A percentile compares a stretch with the other conserved stretches of the same genome.
phyloP scores from a whole-genome alignment of 78 protist genomes.

The Pelomyxa schiedti region DNA sequence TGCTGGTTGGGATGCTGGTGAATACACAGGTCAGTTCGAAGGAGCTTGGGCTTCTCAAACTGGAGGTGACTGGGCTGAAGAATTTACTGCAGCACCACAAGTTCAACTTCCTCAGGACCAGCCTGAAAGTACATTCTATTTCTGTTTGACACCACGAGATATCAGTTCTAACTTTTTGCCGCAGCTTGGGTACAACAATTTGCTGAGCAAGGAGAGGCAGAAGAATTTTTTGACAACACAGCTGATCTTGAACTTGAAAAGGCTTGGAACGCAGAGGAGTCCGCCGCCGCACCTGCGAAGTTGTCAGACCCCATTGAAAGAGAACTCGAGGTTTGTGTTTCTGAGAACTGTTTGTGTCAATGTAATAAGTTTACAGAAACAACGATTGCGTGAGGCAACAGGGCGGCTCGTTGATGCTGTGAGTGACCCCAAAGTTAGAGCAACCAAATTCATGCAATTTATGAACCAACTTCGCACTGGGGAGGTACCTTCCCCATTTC shows the following conservation, averaged over 20 bases:
- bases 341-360: background rate
- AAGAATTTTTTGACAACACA: background rate
- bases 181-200: background rate
- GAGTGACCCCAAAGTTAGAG: constrained; percentile 33
- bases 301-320: background rate
- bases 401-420: too few relatives aligned
- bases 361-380: background rate
- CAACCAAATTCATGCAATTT: constrained; percentile 34
- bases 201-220: background rate
- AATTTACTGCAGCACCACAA: background rate
- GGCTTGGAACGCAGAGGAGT: background rate
- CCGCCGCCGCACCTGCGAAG: background rate
- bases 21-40: background rate
- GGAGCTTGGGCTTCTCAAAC: background rate
- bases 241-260: background rate
- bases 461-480: constrained; percentile 35
- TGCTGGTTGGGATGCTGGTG: background rate
- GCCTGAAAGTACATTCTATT: too few relatives aligned
- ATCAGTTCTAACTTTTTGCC: too few relatives aligned
- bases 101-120: background rate
- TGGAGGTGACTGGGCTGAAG: background rate
- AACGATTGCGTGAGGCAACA: too few relatives aligned
- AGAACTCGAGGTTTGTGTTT: background rate
- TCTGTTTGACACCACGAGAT: too few relatives aligned
- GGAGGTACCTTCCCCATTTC: too few relatives aligned